A percentile compares a stretch with the other conserved stretches of the same genome.
Evolutionary conservation across 2,329 filamentous ascomycete species (phyloP).

Genomic region (Paecilomyces sp.): DNA sequence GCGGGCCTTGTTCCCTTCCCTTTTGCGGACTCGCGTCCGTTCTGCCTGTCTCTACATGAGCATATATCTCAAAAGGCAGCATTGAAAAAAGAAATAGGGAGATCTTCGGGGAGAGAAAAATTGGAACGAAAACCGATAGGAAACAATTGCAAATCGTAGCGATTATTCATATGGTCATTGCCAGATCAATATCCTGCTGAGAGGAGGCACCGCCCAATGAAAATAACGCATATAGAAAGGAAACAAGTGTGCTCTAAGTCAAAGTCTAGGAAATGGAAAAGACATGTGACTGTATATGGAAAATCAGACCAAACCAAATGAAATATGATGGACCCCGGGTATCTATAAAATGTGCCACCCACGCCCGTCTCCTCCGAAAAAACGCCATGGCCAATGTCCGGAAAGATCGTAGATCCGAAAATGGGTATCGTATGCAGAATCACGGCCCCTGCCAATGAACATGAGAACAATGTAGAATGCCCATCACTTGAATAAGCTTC

Average conservation of each 20-base stretch:
- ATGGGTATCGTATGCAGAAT: not conserved
- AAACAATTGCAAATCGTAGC: not conserved
- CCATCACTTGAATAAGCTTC: conserved; percentile 47
- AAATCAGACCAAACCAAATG: not conserved
- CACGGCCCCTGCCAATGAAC: not conserved
- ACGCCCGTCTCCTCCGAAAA: not conserved
- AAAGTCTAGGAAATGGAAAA: not conserved
- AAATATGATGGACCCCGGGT: not conserved
- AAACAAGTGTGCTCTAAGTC: not conserved
- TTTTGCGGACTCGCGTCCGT: conserved; percentile 7
- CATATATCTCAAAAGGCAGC: not conserved
- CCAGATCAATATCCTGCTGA: not conserved
- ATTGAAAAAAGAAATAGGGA: not conserved
- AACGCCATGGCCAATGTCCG: not conserved
- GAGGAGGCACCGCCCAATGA: not conserved
- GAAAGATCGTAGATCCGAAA: not conserved
- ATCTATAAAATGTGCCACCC: not conserved
- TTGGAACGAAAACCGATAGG: not conserved
- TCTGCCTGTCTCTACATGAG: conserved; percentile 2
- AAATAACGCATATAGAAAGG: not conserved
- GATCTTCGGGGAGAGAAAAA: conserved; percentile 1
- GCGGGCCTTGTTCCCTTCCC: not conserved
- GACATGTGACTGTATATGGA: not conserved
- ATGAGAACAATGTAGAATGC: not conserved
- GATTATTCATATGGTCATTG: too few relatives aligned